Evolutionary conservation across 495 filamentous ascomycete species (phyloP).

Genomic region (Cenococcum geophilum): DNA sequence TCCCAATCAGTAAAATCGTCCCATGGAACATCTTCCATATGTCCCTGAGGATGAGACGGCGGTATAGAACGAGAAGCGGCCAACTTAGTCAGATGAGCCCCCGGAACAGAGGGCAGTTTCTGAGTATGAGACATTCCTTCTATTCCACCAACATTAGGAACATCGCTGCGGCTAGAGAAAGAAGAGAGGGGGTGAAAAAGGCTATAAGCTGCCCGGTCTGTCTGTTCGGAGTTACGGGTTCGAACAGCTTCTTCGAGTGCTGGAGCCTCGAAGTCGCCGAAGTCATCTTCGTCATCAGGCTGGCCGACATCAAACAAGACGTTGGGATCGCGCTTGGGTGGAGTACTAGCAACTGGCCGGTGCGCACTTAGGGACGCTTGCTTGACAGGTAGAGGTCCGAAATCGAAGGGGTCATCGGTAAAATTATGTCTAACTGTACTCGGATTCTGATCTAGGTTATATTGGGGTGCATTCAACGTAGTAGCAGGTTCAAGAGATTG

Average conservation of each 20-base stretch:
- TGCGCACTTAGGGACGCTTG: constrained; percentile 1
- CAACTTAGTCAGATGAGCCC: constrained; percentile 9
- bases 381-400: neutral
- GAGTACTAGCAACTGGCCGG: constrained; percentile 5
- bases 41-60: neutral
- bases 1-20: constrained; percentile 36
- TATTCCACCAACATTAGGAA: neutral
- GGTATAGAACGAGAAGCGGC: constrained; percentile 2
- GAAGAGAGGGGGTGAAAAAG: neutral
- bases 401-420: neutral
- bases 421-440: neutral
- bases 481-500: neutral
- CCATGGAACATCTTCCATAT: constrained; percentile 30
- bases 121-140: neutral
- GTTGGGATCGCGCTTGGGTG: constrained; percentile 27
- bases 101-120: neutral
- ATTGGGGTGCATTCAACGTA: neutral
- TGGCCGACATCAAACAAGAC: constrained; percentile 39
- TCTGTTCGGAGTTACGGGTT: neutral
- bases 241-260: neutral
- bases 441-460: neutral
- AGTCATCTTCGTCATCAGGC: constrained; percentile 31
- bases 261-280: constrained; percentile 33
- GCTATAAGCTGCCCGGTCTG: neutral
- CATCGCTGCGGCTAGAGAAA: neutral